Conservation (phyloP, 2,329 filamentous ascomycete species). For the Elsinoe ampelina region DNA sequence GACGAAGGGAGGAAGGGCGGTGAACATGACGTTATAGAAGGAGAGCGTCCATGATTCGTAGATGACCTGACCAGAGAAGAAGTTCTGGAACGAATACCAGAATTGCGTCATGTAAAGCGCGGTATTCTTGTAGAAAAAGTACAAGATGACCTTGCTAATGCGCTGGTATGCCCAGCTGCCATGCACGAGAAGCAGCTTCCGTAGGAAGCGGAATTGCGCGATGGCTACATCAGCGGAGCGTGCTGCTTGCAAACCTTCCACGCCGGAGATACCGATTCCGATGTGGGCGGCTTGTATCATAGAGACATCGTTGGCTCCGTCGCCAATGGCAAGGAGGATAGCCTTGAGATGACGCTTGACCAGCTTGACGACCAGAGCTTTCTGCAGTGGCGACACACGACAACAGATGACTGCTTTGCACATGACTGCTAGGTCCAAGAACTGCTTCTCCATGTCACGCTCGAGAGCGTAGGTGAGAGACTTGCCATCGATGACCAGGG, state of each 20-base stretch:
- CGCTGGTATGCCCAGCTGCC: conserved; percentile 97
- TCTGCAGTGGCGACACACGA: conserved; percentile 93
- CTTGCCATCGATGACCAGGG: conserved; percentile 91
- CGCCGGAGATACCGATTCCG: conserved; percentile 91
- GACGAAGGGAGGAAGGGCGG: conserved; percentile 81
- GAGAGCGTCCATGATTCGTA: conserved; percentile 99
- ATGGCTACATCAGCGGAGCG: conserved; percentile 93
- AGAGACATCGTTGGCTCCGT: conserved; percentile 97
- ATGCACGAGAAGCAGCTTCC: conserved; percentile 88
- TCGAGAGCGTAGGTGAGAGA: conserved; percentile 89
- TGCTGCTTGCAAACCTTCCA: conserved; percentile 93
- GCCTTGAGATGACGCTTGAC: conserved; percentile 91
- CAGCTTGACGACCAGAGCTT: conserved; percentile 93
- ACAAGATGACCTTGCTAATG: conserved; percentile 92
- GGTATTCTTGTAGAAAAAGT: conserved; percentile 99
- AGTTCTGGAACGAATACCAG: conserved; percentile 98
- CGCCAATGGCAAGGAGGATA: conserved; percentile 89
- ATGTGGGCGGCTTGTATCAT: conserved; percentile 99
- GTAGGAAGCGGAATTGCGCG: conserved; percentile 87
- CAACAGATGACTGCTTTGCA: conserved; percentile 98
- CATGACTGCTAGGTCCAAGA: conserved; percentile 84
- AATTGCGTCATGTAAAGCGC: conserved; percentile 98
- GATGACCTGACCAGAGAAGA: conserved; percentile 94
- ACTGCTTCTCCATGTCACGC: conserved; percentile 84
- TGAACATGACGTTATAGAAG: conserved; percentile 99